Evolutionary conservation across 169 alveolate species (phyloP).

Genomic region (Plasmodium yoelii): DNA sequence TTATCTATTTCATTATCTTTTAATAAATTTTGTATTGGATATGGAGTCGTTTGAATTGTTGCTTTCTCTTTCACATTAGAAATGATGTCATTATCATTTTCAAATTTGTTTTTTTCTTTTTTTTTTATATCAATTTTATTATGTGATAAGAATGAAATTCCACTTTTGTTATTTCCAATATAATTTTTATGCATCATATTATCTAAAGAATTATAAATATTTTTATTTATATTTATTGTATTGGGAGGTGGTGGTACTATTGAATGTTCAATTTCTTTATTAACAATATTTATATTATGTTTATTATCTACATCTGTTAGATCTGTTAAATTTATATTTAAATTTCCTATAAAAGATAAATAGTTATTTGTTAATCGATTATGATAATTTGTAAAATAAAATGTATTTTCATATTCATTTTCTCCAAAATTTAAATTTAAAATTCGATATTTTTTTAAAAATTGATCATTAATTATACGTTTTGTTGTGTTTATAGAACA

Average conservation of each 20-base stretch:
- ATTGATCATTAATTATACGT: slow-evolving; percentile 25
- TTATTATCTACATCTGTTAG: not conserved
- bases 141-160: slow-evolving; percentile 50
- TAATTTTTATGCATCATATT: slow-evolving; percentile 25
- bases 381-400: not conserved
- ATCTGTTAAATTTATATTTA: slow-evolving; percentile 38
- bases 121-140: slow-evolving; percentile 1
- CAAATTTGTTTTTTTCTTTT: not conserved
- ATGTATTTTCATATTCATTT: slow-evolving; percentile 43
- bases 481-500: slow-evolving; percentile 60
- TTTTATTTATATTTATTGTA: not conserved
- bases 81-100: not conserved
- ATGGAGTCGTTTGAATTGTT: not conserved
- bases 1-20: slow-evolving; percentile 14
- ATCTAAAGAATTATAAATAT: not conserved
- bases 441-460: slow-evolving; percentile 22
- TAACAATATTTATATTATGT: not conserved
- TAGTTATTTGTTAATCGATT: not conserved
- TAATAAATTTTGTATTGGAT: not conserved
- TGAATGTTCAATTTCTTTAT: too few species aligned
- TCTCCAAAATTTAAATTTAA: slow-evolving; percentile 20
- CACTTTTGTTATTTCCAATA: slow-evolving; percentile 36
- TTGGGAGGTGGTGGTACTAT: too few species aligned
- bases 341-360: slow-evolving; percentile 48
- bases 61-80: not conserved